Evolutionary conservation across 2,329 filamentous ascomycete genomes (phyloP).

Genomic region (Diaporthe sp.): DNA sequence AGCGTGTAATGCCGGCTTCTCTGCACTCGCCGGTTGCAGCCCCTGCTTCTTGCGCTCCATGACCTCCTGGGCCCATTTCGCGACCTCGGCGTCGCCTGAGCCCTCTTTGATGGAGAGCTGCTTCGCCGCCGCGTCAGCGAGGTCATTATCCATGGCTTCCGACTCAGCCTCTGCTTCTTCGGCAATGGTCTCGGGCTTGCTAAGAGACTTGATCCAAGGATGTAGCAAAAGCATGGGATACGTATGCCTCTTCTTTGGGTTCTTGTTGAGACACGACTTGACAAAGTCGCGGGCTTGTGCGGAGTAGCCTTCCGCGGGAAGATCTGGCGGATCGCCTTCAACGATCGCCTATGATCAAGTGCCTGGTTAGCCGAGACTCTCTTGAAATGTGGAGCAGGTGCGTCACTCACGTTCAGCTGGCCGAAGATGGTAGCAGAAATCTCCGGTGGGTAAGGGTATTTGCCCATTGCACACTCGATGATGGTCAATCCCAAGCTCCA

Average conservation of each 20-base stretch:
- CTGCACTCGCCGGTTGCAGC: slow-evolving; percentile 54
- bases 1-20: slow-evolving; percentile 87
- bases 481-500: slow-evolving; percentile 96
- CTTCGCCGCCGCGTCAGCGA: slow-evolving; percentile 49
- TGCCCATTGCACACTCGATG: slow-evolving; percentile 94
- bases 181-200: slow-evolving; percentile 81
- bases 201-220: slow-evolving; percentile 84
- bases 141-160: slow-evolving; percentile 54
- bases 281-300: slow-evolving; percentile 89
- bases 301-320: slow-evolving; percentile 85
- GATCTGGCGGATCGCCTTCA: slow-evolving; percentile 92
- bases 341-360: slow-evolving; percentile 85
- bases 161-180: slow-evolving; percentile 78
- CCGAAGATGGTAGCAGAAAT: slow-evolving; percentile 99
- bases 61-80: slow-evolving; percentile 83
- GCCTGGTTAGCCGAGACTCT: slow-evolving; percentile 43
- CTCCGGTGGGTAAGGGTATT: slow-evolving; percentile 96
- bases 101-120: slow-evolving; percentile 44
- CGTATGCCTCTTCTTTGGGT: slow-evolving; percentile 90
- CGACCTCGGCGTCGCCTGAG: slow-evolving; percentile 84
- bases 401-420: slow-evolving; percentile 86
- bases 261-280: slow-evolving; percentile 90
- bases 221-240: slow-evolving; percentile 92
- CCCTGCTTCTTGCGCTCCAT: slow-evolving; percentile 76
- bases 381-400: slow-evolving; percentile 16